phyloP scores from a whole-genome alignment of 73 alveolate species.

The Blepharisma japonicum region DNA sequence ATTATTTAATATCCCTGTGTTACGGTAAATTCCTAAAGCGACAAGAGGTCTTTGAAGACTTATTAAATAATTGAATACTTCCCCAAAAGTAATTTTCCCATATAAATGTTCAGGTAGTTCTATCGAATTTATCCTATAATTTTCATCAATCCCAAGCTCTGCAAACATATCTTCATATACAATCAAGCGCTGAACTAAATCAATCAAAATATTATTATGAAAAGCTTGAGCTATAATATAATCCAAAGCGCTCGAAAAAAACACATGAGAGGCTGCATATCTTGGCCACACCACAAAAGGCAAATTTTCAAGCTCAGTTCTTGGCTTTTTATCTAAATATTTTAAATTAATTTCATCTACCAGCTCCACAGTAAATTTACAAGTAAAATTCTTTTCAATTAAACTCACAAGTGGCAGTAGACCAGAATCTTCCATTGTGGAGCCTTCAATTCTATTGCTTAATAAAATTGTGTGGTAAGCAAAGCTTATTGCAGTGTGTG shows the following conservation, averaged over 20 bases:
- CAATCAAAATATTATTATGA: conserved; percentile 53
- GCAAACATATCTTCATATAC: conserved; percentile 42
- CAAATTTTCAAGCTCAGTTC: background rate
- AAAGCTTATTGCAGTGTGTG: conserved; percentile 50
- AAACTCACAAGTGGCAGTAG: conserved; percentile 47
- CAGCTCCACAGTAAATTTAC: conserved; percentile 56
- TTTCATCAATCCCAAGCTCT: conserved; percentile 50
- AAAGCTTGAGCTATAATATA: conserved; percentile 58
- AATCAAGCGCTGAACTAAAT: conserved; percentile 47
- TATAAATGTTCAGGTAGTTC: conserved; percentile 35
- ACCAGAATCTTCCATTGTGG: conserved; percentile 63
- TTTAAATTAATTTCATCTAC: conserved; percentile 59
- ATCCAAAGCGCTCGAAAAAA: conserved; percentile 39
- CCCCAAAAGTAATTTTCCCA: conserved; percentile 37
- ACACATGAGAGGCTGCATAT: conserved; percentile 40
- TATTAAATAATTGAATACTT: conserved; percentile 47
- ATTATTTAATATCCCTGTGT: conserved; percentile 15
- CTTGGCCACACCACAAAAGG: conserved; percentile 1
- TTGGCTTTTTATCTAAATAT: conserved; percentile 32
- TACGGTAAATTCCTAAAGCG: conserved; percentile 39
- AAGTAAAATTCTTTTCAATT: conserved; percentile 59
- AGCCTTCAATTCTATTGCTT: conserved; percentile 50
- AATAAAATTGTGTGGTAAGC: conserved; percentile 58
- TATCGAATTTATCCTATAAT: conserved; percentile 49
- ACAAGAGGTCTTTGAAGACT: conserved; percentile 34